Evolutionary conservation across 164 flowering plant genomes (phyloP).

Genomic region (Chimonanthus praecox): DNA sequence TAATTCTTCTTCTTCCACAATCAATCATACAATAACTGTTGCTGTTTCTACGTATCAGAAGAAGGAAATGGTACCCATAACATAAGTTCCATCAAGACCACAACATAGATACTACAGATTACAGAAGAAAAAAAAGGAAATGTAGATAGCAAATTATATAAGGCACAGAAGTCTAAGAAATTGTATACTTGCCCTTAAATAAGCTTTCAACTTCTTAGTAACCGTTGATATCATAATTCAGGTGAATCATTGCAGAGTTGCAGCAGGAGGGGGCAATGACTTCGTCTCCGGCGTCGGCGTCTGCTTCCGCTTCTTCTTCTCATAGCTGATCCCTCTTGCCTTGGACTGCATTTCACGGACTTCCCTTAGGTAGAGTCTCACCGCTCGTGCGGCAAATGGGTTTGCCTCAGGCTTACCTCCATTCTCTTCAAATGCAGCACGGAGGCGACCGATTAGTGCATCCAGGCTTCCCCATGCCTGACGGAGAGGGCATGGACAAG

Average conservation of each 20-base stretch:
- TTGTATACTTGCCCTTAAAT: not conserved
- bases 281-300: slow-evolving; percentile 23
- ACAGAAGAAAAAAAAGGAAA: not conserved
- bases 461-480: slow-evolving; percentile 93
- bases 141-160: not conserved
- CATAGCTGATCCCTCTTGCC: slow-evolving; percentile 78
- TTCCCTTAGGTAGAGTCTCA: slow-evolving; percentile 66
- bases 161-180: not conserved
- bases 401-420: slow-evolving; percentile 77
- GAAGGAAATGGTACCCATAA: not conserved
- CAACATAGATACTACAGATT: not conserved
- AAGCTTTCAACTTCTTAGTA: not conserved
- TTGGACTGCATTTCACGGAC: slow-evolving; percentile 70
- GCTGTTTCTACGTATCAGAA: not conserved
- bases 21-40: not conserved
- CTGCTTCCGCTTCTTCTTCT: slow-evolving; percentile 75
- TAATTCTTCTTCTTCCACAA: not conserved
- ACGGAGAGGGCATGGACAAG: slow-evolving; percentile 82
- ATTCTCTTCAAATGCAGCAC: slow-evolving; percentile 79
- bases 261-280: slow-evolving; percentile 20
- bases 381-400: slow-evolving; percentile 78
- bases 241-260: slow-evolving; percentile 1
- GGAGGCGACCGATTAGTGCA: slow-evolving; percentile 73
- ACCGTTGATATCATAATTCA: not conserved
- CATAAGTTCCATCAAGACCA: not conserved